phyloP scores from a whole-genome alignment of 1,284 basidiomycete species.

The Volvariella volvacea region DNA sequence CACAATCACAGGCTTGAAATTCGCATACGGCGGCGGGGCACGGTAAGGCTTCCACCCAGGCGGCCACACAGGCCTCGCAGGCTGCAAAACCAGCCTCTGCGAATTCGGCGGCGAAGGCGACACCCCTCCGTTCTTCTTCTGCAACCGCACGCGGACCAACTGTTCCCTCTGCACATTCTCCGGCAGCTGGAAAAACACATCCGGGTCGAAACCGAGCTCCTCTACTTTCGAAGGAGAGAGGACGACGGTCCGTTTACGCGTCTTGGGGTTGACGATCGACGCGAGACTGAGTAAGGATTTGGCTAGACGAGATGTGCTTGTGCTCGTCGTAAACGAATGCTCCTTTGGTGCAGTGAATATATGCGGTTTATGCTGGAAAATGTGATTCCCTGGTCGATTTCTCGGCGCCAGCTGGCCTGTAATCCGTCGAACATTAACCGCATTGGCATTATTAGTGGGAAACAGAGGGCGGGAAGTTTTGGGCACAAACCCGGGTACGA shows the following conservation, averaged over 20 bases:
- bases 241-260: no score
- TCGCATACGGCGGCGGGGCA: slow-evolving; percentile 46
- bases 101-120: slow-evolving; percentile 23
- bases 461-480: slow-evolving; percentile 5
- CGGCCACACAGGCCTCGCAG: slow-evolving; percentile 30
- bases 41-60: slow-evolving; percentile 29
- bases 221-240: slow-evolving; percentile 35
- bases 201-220: slow-evolving; percentile 63
- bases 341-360: no score
- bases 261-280: background rate
- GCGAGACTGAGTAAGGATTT: background rate
- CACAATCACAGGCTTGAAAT: slow-evolving; percentile 36
- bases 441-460: slow-evolving; percentile 18
- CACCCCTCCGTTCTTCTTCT: slow-evolving; percentile 36
- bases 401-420: slow-evolving; percentile 57
- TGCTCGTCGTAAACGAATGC: background rate
- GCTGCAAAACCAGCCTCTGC: slow-evolving; percentile 48
- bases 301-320: background rate
- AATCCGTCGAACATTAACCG: slow-evolving; percentile 46
- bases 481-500: slow-evolving; percentile 5
- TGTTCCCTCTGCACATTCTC: slow-evolving; percentile 68
- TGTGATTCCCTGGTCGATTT: slow-evolving; percentile 23
- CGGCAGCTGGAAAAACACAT: slow-evolving; percentile 63
- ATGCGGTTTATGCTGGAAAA: no score
- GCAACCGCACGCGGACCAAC: slow-evolving; percentile 46